These are phyloP conservation scores for Aeschynomene evenia DNA, from an alignment of 306 rosid genomes.

Conservation along the genomic window DNA sequence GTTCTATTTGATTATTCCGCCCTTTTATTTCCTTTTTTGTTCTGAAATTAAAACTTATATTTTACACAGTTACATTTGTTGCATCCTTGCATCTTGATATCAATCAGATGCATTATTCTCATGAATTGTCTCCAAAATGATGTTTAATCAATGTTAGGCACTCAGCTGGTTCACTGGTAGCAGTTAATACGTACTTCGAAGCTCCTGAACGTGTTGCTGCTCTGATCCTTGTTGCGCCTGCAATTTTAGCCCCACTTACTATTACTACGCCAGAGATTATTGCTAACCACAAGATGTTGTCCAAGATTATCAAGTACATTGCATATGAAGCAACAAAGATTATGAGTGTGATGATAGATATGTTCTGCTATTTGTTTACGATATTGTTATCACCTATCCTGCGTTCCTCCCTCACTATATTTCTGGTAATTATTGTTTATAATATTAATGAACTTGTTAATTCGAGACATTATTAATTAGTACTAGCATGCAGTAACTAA, in stretches of 20 bases:
- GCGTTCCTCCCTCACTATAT: conserved; percentile 59
- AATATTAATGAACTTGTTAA: conserved; percentile 42
- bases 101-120: no score
- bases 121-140: conserved; percentile 23
- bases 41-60: conserved; percentile 29
- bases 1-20: no score
- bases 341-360: conserved; percentile 45
- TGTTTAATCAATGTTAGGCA: conserved; percentile 62
- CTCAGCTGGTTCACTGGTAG: conserved; percentile 87
- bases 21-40: no score
- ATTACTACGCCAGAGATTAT: conserved; percentile 33
- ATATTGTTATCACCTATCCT: conserved; percentile 60
- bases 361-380: conserved; percentile 52
- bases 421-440: conserved; percentile 82
- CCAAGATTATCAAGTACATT: conserved; percentile 45
- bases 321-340: conserved; percentile 43
- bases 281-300: conserved; percentile 44
- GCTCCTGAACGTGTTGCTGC: conserved; percentile 90
- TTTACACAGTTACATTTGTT: no score
- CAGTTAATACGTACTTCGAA: conserved; percentile 77
- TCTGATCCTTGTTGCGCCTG: conserved; percentile 82
- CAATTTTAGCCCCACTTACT: conserved; percentile 66
- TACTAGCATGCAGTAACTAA: not conserved
- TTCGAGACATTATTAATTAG: not conserved
- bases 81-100: no score